Percentiles rank a stretch among this genome's conserved stretches.
Conservation (phyloP, 176 grass and related monocot species). For the Thalia dealbata region DNA sequence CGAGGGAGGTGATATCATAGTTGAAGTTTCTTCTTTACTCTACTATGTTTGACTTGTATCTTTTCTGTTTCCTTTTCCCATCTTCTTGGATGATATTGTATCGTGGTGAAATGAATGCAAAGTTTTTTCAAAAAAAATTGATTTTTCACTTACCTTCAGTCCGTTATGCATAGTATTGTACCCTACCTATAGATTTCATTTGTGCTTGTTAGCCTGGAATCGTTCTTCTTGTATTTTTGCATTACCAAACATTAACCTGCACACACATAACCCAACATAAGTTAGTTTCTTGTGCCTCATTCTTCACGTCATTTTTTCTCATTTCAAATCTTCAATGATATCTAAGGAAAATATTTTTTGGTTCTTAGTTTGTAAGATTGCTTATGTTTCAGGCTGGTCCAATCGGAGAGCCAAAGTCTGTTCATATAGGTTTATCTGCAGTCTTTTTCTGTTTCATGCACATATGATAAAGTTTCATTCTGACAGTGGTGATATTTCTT, state of each 20-base stretch:
- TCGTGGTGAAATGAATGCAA: too few relatives aligned
- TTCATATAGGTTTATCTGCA: slow-evolving; percentile 35
- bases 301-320: background rate
- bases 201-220: background rate
- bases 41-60: too few relatives aligned
- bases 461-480: slow-evolving; percentile 31
- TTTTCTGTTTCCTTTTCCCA: too few relatives aligned
- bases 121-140: too few relatives aligned
- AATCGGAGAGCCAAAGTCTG: slow-evolving; percentile 26
- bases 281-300: background rate
- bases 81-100: too few relatives aligned
- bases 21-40: too few relatives aligned
- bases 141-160: background rate
- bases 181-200: background rate
- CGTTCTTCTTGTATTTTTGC: background rate
- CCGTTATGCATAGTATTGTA: background rate
- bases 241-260: background rate
- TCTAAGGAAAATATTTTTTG: background rate
- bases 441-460: slow-evolving; percentile 39
- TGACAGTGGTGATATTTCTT: too few relatives aligned
- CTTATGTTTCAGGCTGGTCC: slow-evolving; percentile 39
- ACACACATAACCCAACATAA: background rate
- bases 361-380: slow-evolving; percentile 22
- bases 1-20: too few relatives aligned
- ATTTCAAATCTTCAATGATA: background rate